Evolutionary conservation across 129 eudicot species (phyloP), one percentile per base, ranked within the genome.

Genomic region (Ambrosia trifida): DNA sequence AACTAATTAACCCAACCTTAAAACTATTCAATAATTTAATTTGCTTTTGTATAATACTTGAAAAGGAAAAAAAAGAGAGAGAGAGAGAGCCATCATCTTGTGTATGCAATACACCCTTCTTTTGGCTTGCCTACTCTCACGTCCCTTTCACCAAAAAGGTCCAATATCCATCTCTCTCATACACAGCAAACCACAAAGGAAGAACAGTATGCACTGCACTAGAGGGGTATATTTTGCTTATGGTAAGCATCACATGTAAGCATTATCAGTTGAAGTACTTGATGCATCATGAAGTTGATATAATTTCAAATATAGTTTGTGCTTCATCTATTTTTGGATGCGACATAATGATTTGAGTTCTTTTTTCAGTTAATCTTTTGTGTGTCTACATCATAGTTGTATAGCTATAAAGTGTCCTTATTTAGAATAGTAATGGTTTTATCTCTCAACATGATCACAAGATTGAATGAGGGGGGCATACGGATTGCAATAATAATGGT

Each of bases 131-230:
- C 72, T 77, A 18, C 49, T 19, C 50, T 53, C 59, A 70, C 47
- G 72, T 78, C 81, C 64, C 66, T 70, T 78, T 78, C 81, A 78
- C 72, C 72, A 78, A 70, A 78, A 78, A 78, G 77, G 43, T 70
- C 33, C 67, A 61, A 62, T 60, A 49, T 30, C 32, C 59, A 43
- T 61, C 53, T 66, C 66, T 65, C 73, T 66, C 57, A 16, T 43
- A 45, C 66, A 28, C 57, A 40, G 43, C 14, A 72, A 45, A 73
- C 78, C 69, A 43, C 18, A 12, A 19, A 65, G 5, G 45, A 52
- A 7, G 49, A 54, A 68, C 33, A 33, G 33, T 36, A 47, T 59
- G 38, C 54, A 32, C 72, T 36, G 38, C 66, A 18, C 28, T 20
- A 40, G 3, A 31, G 5, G 19, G n/a, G 14, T 31, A 18, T 5